Evolutionary conservation across 805 yeast species (phyloP), one percentile per base, ranked within the genome.

Genomic region (Candida sonorensis): DNA sequence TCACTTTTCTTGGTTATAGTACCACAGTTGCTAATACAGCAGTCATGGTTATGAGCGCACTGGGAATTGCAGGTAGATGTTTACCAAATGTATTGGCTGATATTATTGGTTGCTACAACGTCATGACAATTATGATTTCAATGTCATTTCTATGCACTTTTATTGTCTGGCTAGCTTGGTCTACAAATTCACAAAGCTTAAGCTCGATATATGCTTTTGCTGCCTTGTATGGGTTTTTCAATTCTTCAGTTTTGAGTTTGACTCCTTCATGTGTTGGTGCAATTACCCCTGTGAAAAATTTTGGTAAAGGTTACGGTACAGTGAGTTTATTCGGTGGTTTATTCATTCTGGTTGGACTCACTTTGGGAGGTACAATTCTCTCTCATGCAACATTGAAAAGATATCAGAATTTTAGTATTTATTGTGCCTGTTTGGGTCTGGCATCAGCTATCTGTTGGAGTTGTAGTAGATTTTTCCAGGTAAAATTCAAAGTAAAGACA

Each of bases 261-360:
- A 64, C 76, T 0, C 84, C 87, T 0, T 76, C 72, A 7, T 76
- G 84, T 35, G 61, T 75, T 21, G 69, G 77, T 0, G 66, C 69
- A 26, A 69, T 79, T 13, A 69, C 78, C 13, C 69, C 69, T 6
- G 74, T 75, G 0, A 61, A 65, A 35, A 72, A 76, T 33, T 80
- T 79, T 49, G 87, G 86, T 9, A 73, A 71, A 40, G 57, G 79
- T 15, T 81, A 74, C 42, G 85, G 85, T 0, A 67, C 83, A n/a
- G 61, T 72, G 46, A 77, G 70, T 50, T 21, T 40, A 13, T 66
- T 72, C 9, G 50, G 59, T 10, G 55, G 62, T 13, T 5, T 42
- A 14, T 13, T 34, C 25, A 26, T 42, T 4, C 46, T 71, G 7
- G 60, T 61, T 10, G 59, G 62, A 10, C 51, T 69, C 15, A 69